A percentile compares a stretch with the other conserved stretches of the same genome.
Evolutionary conservation across 2,329 filamentous ascomycete species (phyloP).

Genomic region (Cytospora piceae): DNA sequence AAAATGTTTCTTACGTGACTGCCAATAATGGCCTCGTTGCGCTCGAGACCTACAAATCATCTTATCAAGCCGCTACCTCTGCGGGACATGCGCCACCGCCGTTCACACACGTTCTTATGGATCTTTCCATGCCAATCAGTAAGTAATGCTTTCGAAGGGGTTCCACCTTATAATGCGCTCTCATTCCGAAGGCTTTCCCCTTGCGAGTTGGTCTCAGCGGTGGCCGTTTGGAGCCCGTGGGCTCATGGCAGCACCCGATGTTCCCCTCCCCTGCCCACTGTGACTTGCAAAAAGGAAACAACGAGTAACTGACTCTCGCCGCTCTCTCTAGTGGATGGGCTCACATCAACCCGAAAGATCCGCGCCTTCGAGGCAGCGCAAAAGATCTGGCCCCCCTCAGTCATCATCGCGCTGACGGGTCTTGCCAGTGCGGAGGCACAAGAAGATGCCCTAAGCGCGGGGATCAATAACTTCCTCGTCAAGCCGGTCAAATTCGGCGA

Average conservation of each 20-base stretch:
- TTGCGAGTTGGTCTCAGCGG: background rate
- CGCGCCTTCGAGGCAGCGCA: constrained; percentile 51
- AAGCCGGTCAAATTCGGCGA: constrained; percentile 53
- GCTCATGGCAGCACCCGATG: background rate
- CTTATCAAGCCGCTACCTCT: constrained; percentile 26
- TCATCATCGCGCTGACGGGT: constrained; percentile 57
- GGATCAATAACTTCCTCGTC: constrained; percentile 55
- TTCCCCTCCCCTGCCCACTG: background rate
- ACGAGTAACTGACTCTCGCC: background rate
- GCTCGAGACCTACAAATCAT: constrained; percentile 46
- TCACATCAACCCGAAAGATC: constrained; percentile 53
- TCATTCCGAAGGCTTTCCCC: background rate
- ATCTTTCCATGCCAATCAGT: constrained; percentile 59
- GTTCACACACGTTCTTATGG: constrained; percentile 48
- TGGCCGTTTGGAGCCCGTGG: background rate
- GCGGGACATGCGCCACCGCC: constrained; percentile 7
- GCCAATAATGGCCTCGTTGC: constrained; percentile 53
- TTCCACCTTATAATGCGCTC: background rate
- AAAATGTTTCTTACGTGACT: constrained; percentile 45
- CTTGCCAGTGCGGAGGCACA: constrained; percentile 53
- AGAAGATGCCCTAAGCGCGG: constrained; percentile 52
- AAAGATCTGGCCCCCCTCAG: constrained; percentile 43
- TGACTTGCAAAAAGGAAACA: background rate
- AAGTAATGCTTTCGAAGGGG: background rate
- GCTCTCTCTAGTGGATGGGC: constrained; percentile 47